Evolutionary conservation across 1,284 basidiomycete genomes (phyloP).

Genomic region (Cystobasidium sp.): DNA sequence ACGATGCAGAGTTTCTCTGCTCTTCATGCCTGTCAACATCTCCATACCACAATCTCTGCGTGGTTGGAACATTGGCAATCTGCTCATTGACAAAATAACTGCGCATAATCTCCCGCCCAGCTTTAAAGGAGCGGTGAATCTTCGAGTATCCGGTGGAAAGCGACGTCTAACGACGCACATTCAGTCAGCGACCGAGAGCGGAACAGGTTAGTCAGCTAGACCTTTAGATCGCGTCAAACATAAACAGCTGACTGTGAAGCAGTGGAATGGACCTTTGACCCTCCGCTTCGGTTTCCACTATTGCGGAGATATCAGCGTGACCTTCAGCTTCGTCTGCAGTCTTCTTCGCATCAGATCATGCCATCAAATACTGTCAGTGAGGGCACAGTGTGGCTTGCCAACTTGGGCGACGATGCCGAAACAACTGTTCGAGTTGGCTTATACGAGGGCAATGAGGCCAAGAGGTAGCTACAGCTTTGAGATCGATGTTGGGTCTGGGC

Average conservation of each 20-base stretch:
- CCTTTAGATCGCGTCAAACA: background rate
- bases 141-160: slow-evolving; percentile 7
- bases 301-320: slow-evolving; percentile 28
- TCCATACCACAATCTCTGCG: slow-evolving; percentile 16
- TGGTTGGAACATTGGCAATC: slow-evolving; percentile 35
- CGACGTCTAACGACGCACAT: slow-evolving; percentile 1
- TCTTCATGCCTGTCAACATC: slow-evolving; percentile 47
- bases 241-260: background rate
- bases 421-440: slow-evolving; percentile 9
- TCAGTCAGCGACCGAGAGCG: background rate
- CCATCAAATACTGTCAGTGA: slow-evolving; percentile 17
- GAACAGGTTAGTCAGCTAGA: slow-evolving; percentile 4
- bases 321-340: slow-evolving; percentile 5
- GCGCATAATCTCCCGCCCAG: slow-evolving; percentile 3
- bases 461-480: slow-evolving; percentile 6
- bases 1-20: slow-evolving; percentile 45
- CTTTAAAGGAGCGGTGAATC: slow-evolving; percentile 12
- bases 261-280: slow-evolving; percentile 32
- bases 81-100: slow-evolving; percentile 20
- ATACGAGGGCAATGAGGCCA: slow-evolving; percentile 2
- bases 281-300: slow-evolving; percentile 28
- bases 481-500: background rate
- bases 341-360: background rate
- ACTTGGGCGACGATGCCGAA: slow-evolving; percentile 21
- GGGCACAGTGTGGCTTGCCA: slow-evolving; percentile 26